Conservation (phyloP, 495 filamentous ascomycete genomes). For the Bacidia rubella region DNA sequence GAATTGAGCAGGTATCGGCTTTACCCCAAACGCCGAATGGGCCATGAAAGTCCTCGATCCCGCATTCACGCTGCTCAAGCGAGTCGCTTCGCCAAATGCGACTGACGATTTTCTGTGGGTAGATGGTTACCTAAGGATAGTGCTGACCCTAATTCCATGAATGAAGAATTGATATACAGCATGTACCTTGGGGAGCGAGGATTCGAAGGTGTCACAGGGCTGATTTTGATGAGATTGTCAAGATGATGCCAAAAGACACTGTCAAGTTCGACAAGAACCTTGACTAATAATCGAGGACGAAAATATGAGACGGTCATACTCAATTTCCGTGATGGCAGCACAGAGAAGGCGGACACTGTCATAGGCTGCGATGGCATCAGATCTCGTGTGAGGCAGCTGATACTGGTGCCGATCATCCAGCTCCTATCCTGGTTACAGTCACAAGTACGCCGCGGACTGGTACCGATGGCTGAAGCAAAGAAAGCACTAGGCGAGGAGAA, state of each 20-base stretch:
- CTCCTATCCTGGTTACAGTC: slow-evolving; percentile 37
- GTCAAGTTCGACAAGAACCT: slow-evolving; percentile 30
- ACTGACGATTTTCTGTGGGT: no score
- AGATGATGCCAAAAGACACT: slow-evolving; percentile 34
- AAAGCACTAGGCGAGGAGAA: slow-evolving; percentile 29
- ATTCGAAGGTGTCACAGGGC: slow-evolving; percentile 39
- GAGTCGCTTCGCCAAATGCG: no score
- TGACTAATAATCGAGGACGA: slow-evolving; percentile 15
- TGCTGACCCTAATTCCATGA: slow-evolving; percentile 6
- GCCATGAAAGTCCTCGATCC: no score
- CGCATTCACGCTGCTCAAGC: no score
- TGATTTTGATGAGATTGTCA: slow-evolving; percentile 42
- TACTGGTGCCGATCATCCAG: slow-evolving; percentile 30
- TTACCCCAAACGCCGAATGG: no score
- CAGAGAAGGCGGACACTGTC: slow-evolving; percentile 37
- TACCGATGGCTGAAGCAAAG: slow-evolving; percentile 33
- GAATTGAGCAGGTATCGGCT: no score
- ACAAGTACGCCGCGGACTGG: slow-evolving; percentile 38
- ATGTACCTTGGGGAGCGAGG: slow-evolving; percentile 23
- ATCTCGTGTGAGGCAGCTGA: slow-evolving; percentile 33
- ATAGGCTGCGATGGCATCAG: slow-evolving; percentile 49
- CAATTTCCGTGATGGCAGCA: slow-evolving; percentile 41
- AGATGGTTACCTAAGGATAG: no score
- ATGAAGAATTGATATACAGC: slow-evolving; percentile 18
- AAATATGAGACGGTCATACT: slow-evolving; percentile 27